These are phyloP conservation scores for Lipomyces yamanashiensis DNA, from an alignment of 805 yeast species.

Conservation along the genomic window DNA sequence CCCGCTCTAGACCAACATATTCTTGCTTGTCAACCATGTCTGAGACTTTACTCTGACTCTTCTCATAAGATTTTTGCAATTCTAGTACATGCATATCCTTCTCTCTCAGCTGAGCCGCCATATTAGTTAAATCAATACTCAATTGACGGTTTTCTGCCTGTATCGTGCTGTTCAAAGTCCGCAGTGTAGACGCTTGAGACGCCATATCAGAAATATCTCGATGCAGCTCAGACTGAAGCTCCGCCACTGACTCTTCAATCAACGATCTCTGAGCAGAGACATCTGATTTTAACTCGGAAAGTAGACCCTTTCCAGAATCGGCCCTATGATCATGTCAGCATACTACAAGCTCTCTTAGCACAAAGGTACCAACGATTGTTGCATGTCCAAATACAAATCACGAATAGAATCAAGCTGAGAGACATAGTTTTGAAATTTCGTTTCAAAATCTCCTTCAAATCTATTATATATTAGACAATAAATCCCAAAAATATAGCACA, in stretches of 20 bases:
- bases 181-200: constrained; percentile 1
- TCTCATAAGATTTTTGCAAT: not conserved
- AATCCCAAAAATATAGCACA: not conserved
- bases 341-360: not conserved
- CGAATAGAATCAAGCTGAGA: not conserved
- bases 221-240: constrained; percentile 5
- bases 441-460: constrained; percentile 10
- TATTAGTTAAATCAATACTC: not conserved
- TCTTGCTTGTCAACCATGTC: not conserved
- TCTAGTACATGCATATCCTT: not conserved
- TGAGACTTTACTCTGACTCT: not conserved
- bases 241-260: not conserved
- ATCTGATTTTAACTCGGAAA: not conserved
- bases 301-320: not conserved
- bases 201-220: not conserved
- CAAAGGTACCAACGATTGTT: constrained; percentile 7
- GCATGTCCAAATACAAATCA: constrained; percentile 1
- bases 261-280: not conserved
- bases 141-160: not conserved
- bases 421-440: constrained; percentile 1
- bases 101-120: not conserved
- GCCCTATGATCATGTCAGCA: not conserved
- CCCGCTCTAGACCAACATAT: not conserved
- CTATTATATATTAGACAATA: not conserved
- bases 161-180: constrained; percentile 1